Evolutionary conservation across 129 eudicot genomes (phyloP).

Genomic region (Flaveria bidentis): DNA sequence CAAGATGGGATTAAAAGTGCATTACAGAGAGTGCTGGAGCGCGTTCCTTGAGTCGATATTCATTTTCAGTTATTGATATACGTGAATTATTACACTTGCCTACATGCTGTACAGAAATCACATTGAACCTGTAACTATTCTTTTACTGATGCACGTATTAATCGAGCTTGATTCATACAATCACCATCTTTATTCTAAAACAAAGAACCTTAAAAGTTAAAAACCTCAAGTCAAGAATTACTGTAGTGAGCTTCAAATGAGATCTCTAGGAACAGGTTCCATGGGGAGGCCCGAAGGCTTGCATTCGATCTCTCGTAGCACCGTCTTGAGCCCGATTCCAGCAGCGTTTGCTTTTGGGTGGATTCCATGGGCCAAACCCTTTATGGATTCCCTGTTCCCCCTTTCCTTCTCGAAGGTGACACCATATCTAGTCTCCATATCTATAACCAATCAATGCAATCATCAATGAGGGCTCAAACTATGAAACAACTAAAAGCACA

Average conservation of each 20-base stretch:
- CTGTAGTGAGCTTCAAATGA: slow-evolving; percentile 38
- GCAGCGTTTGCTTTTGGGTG: slow-evolving; percentile 80
- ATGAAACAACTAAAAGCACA: no score
- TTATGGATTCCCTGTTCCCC: slow-evolving; percentile 58
- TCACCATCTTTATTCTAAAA: slow-evolving; percentile 28
- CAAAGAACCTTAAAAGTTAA: not conserved
- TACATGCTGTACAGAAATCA: slow-evolving; percentile 42
- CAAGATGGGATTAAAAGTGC: slow-evolving; percentile 92
- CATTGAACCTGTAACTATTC: slow-evolving; percentile 33
- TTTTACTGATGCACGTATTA: slow-evolving; percentile 8
- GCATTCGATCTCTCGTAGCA: slow-evolving; percentile 78
- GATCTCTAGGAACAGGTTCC: slow-evolving; percentile 60
- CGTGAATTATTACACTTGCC: slow-evolving; percentile 28
- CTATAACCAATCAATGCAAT: slow-evolving; percentile 28
- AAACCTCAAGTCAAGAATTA: not conserved
- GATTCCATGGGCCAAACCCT: slow-evolving; percentile 60
- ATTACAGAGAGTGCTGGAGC: slow-evolving; percentile 79
- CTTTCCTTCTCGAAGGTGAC: slow-evolving; percentile 60
- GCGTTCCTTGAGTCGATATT: slow-evolving; percentile 58
- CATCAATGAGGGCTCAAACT: not conserved
- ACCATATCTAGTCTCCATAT: slow-evolving; percentile 54
- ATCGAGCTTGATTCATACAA: slow-evolving; percentile 20
- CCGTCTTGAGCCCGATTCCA: slow-evolving; percentile 71
- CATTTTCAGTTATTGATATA: slow-evolving; percentile 11
- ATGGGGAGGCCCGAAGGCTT: slow-evolving; percentile 44